Evolutionary conservation across 768 basidiomycete species (phyloP).

Genomic region (Rickenella mellea): DNA sequence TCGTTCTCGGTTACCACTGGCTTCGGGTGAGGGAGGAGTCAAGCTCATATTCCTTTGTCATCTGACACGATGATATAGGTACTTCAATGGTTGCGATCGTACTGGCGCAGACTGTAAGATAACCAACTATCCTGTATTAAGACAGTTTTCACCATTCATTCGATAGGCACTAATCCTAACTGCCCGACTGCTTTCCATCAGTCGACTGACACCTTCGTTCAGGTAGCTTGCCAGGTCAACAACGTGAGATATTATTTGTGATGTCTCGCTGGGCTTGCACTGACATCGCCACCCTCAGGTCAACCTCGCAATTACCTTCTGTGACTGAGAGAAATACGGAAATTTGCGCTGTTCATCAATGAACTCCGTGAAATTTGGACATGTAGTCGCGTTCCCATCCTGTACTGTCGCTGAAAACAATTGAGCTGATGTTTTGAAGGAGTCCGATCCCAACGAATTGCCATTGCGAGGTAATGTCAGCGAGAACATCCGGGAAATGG

Average conservation of each 20-base stretch:
- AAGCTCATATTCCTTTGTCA: not conserved
- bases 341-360: no score
- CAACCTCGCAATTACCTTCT: slow-evolving; percentile 27
- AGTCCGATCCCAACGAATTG: no score
- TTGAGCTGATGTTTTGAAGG: no score
- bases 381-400: no score
- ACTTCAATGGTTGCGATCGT: slow-evolving; percentile 33
- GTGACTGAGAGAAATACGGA: no score
- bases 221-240: slow-evolving; percentile 27
- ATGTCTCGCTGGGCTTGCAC: not conserved
- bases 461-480: no score
- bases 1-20: slow-evolving; percentile 30
- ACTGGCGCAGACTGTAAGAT: slow-evolving; percentile 32
- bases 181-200: slow-evolving; percentile 29
- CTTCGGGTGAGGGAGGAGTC: slow-evolving; percentile 23
- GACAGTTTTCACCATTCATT: not conserved
- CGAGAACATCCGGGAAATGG: no score
- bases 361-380: no score
- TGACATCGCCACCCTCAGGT: slow-evolving; percentile 13
- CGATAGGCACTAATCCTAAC: slow-evolving; percentile 22
- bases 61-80: slow-evolving; percentile 16
- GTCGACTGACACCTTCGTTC: slow-evolving; percentile 25
- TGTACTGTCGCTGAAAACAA: no score
- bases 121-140: not conserved
- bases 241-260: slow-evolving; percentile 18